These are phyloP conservation scores for Oldenlandia corymbosa DNA, from an alignment of 257 asterid species.

Conservation along the genomic window DNA sequence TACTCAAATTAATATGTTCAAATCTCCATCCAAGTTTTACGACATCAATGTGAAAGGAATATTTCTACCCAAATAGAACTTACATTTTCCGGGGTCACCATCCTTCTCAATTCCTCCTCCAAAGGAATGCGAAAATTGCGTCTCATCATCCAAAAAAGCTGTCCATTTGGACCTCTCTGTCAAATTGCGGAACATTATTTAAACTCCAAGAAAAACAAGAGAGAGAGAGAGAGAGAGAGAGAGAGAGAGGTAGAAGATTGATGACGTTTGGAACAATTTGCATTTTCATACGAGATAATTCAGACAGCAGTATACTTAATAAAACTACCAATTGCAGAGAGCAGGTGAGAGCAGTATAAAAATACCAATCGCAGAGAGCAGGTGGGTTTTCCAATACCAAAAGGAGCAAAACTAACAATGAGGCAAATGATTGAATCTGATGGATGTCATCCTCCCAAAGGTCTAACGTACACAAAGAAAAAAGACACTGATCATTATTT, in stretches of 20 bases:
- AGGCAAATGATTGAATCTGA: not conserved
- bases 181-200: constrained; percentile 7
- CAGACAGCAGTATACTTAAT: not conserved
- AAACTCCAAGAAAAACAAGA: not conserved
- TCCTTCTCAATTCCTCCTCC: constrained; percentile 94
- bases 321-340: not conserved
- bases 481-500: not conserved
- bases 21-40: not conserved
- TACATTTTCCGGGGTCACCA: constrained; percentile 95
- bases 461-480: not conserved
- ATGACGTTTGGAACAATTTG: not conserved
- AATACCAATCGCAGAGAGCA: not conserved
- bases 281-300: constrained; percentile 1
- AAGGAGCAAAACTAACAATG: not conserved
- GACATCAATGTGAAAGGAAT: constrained; percentile 3
- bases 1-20: not conserved
- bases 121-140: constrained; percentile 84
- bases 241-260: not conserved
- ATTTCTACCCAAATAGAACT: constrained; percentile 31
- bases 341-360: not conserved
- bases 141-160: constrained; percentile 75
- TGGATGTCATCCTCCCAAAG: not conserved
- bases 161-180: constrained; percentile 79
- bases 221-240: not conserved
- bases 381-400: not conserved